These are phyloP conservation scores for Metschnikowia peoriensis DNA, from an alignment of 805 yeast genomes.

Conservation along the genomic window DNA sequence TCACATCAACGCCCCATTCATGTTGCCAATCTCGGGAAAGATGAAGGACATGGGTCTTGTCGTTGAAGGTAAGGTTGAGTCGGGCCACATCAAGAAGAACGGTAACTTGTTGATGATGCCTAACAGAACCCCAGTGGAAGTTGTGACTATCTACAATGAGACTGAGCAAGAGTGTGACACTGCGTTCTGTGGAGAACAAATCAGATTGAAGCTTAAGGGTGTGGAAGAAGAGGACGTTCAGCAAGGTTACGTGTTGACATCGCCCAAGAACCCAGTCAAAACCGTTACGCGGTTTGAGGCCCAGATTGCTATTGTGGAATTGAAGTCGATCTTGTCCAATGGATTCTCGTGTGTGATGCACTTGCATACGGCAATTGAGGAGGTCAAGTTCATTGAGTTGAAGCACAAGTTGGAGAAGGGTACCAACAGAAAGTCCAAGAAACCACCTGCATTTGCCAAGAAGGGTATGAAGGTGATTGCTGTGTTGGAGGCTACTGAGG, in stretches of 20 bases:
- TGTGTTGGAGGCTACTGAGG: slow-evolving; percentile 75
- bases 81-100: slow-evolving; percentile 87
- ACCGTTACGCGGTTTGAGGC: slow-evolving; percentile 92
- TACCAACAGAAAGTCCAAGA: slow-evolving; percentile 93
- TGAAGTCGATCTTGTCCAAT: slow-evolving; percentile 88
- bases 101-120: slow-evolving; percentile 85
- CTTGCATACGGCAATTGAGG: slow-evolving; percentile 97
- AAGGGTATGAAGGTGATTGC: slow-evolving; percentile 99
- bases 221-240: slow-evolving; percentile 96
- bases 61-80: slow-evolving; percentile 97
- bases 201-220: slow-evolving; percentile 88
- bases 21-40: slow-evolving; percentile 93
- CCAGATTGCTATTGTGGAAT: slow-evolving; percentile 94
- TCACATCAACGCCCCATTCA: slow-evolving; percentile 90
- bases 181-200: slow-evolving; percentile 97
- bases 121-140: slow-evolving; percentile 78
- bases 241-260: slow-evolving; percentile 88
- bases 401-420: slow-evolving; percentile 95
- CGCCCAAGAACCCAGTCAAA: slow-evolving; percentile 82
- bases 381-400: slow-evolving; percentile 76
- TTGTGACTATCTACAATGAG: slow-evolving; percentile 85
- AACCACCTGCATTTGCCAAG: slow-evolving; percentile 97
- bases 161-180: slow-evolving; percentile 90
- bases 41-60: slow-evolving; percentile 97
- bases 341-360: slow-evolving; percentile 99